Evolutionary conservation across 768 basidiomycete species (phyloP).

Genomic region (Leccinum imitatum): DNA sequence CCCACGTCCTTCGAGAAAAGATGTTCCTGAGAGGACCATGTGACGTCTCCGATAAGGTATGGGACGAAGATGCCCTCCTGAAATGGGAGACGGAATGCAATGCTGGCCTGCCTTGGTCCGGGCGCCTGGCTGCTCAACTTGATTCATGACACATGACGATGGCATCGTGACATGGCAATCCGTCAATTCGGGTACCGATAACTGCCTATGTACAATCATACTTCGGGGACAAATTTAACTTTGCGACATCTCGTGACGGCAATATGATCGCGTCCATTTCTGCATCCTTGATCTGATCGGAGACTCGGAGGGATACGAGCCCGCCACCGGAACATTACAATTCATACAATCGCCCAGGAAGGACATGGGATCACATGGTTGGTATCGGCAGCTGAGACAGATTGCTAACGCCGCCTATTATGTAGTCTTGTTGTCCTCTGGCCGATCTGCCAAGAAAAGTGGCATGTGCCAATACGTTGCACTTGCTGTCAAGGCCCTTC

Average conservation of each 20-base stretch:
- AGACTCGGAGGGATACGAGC: background rate
- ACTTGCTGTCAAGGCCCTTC: too few relatives aligned
- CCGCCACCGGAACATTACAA: background rate
- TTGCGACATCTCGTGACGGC: background rate
- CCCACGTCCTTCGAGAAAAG: conserved; percentile 43
- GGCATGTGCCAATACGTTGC: too few relatives aligned
- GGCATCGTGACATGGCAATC: background rate
- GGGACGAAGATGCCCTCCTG: conserved; percentile 58
- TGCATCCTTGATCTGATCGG: background rate
- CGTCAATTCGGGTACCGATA: background rate
- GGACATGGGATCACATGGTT: background rate
- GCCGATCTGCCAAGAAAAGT: too few relatives aligned
- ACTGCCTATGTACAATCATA: background rate
- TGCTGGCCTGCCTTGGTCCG: conserved; percentile 48
- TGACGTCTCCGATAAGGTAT: conserved; percentile 47
- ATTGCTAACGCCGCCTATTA: too few relatives aligned
- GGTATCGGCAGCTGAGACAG: background rate
- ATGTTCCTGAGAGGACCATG: conserved; percentile 44
- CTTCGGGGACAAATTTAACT: background rate
- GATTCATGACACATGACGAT: background rate
- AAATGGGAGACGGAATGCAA: conserved; percentile 58
- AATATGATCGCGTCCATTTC: background rate
- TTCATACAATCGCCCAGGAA: background rate
- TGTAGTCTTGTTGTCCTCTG: too few relatives aligned
- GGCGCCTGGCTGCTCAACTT: conserved; percentile 24